A percentile compares a stretch with the other conserved stretches of the same genome.
These are phyloP conservation scores for Paratinospora sagittata DNA, from an alignment of 164 flowering plant genomes.

Conservation along the genomic window DNA sequence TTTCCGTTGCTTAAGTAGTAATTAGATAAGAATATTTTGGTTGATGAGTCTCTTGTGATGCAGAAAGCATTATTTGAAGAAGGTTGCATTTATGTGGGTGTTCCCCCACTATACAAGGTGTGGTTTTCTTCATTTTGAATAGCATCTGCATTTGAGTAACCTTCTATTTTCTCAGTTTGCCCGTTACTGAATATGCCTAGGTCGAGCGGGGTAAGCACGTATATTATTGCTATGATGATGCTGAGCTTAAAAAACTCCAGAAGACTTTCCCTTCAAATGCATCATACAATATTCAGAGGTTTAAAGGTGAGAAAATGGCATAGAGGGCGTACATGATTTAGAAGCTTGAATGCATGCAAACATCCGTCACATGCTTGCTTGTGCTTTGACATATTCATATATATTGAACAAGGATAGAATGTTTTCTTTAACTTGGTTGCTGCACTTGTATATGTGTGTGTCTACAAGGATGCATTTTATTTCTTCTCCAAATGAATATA, in stretches of 20 bases:
- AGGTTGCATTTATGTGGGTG: slow-evolving; percentile 95
- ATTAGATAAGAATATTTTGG: neutral
- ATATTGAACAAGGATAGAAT: neutral
- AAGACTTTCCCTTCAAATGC: slow-evolving; percentile 73
- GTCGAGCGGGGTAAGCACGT: slow-evolving; percentile 92
- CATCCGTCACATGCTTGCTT: neutral
- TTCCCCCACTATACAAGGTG: slow-evolving; percentile 95
- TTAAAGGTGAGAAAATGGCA: slow-evolving; percentile 62
- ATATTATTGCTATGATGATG: slow-evolving; percentile 74
- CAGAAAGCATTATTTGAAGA: slow-evolving; percentile 93
- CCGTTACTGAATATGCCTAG: slow-evolving; percentile 27
- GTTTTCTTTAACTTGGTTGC: neutral
- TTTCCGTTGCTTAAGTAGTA: neutral
- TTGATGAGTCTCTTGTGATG: slow-evolving; percentile 15
- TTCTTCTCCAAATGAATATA: neutral
- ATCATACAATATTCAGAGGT: slow-evolving; percentile 83
- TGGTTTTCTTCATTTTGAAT: neutral
- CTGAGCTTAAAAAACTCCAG: slow-evolving; percentile 58
- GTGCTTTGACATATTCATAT: neutral
- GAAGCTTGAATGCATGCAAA: neutral
- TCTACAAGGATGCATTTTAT: too few species aligned
- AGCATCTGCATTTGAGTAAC: slow-evolving; percentile 2
- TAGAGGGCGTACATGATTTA: neutral
- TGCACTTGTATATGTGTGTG: neutral
- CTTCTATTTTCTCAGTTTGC: neutral